Base-by-base conservation (phyloP, 2,329 filamentous ascomycete species). In the Exophiala calicioides region DNA sequence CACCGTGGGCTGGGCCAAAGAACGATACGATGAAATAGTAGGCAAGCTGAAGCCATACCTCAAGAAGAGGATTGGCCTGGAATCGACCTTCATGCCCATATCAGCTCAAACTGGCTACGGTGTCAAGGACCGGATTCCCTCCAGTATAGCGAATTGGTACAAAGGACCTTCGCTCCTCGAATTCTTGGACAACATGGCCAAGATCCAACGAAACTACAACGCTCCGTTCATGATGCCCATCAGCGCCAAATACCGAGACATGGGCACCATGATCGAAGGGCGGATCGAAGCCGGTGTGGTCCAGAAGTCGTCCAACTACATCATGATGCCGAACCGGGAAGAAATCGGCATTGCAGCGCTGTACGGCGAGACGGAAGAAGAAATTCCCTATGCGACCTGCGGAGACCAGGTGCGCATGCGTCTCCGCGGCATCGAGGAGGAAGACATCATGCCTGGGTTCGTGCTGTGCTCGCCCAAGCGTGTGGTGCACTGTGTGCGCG, bases 151-250 rank as follows among this genome's bases (percentile, higher is more conserved):
- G 30, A 80, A 88, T 6, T 98, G 90, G 88, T 94, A 89, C 66
- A 78, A 88, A 30, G 90, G 90, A 0, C 91, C 91, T 7, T 93
- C 90, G 15, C 80, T 98, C 35, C 83, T 98, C 15, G 91, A 97
- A 69, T 96, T 90, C 69, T 82, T 98, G n/a, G 91, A 96, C 66
- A 76, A 81, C 65, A 96, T 97, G 88, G 83, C 86, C 62, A 83
- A 91, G 9, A 80, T 96, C 29, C 91, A 98, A 68, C 88, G 93
- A 61, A 98, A 97, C 76, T 72, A 96, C 61, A 95, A 95, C 61
- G 93, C 93, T 2, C 91, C 93, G 7, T 97, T 98, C 78, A 97
- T 98, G 93, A 96, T 98, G 90, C 88, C 93, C 6, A 79, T 98
- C 56, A 88, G 87, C 55, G 89, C 88, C 70, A 98, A 98, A 73